phyloP scores from a whole-genome alignment of 495 filamentous ascomycete species.

The Cercophora newfieldiana region DNA sequence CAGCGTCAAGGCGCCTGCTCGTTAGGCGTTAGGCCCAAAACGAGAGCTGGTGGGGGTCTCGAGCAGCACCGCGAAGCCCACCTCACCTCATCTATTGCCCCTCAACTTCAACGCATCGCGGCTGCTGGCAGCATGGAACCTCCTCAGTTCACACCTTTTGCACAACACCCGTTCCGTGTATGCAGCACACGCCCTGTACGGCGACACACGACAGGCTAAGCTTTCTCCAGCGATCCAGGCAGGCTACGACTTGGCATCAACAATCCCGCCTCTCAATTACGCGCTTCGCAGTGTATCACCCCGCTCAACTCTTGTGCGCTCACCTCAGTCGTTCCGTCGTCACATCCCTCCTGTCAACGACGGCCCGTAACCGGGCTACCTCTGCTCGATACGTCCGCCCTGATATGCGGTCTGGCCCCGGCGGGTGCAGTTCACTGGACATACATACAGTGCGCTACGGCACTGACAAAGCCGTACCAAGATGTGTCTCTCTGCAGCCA shows the following conservation, averaged over 20 bases:
- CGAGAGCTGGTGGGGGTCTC: not conserved
- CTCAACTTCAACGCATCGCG: no score
- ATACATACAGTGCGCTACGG: not conserved
- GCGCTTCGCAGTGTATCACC: slow-evolving; percentile 1
- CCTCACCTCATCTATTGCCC: no score
- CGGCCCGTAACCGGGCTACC: not conserved
- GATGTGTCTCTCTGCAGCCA: slow-evolving; percentile 11
- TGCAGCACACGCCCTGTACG: slow-evolving; percentile 18
- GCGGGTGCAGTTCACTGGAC: not conserved
- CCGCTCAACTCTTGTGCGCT: not conserved
- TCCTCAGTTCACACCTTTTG: slow-evolving; percentile 17
- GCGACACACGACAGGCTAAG: slow-evolving; percentile 35
- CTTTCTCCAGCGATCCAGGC: slow-evolving; percentile 26
- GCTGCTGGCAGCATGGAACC: not conserved
- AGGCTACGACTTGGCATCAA: slow-evolving; percentile 24
- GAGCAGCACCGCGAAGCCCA: not conserved
- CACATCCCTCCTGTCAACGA: not conserved
- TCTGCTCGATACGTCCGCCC: not conserved
- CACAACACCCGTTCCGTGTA: slow-evolving; percentile 4
- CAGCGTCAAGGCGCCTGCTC: not conserved
- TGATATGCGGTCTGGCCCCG: not conserved
- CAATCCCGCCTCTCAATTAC: slow-evolving; percentile 9
- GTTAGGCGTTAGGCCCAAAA: no score
- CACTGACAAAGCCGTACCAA: not conserved
- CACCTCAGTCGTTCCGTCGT: not conserved